Evolutionary conservation across 495 filamentous ascomycete species (phyloP).

Genomic region (Pyrenula massariospora): DNA sequence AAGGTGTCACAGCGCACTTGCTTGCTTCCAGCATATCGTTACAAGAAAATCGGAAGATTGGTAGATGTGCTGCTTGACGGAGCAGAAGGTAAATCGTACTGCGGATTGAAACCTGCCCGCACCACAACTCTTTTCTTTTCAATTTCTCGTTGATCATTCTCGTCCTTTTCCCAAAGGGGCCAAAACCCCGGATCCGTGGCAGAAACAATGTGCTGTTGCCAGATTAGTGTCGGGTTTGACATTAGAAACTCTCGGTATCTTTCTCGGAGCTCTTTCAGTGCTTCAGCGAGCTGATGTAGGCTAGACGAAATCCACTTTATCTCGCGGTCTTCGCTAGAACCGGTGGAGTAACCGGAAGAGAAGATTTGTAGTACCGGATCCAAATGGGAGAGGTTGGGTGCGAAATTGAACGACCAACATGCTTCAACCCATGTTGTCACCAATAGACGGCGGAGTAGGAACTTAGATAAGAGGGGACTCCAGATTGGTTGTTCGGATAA

Average conservation of each 20-base stretch:
- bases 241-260: neutral
- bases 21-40: no score
- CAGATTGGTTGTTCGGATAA: neutral
- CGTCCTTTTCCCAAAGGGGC: no score
- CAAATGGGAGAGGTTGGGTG: neutral
- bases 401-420: neutral
- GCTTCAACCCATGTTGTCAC: neutral
- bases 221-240: neutral
- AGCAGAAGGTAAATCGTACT: no score
- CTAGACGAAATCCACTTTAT: neutral
- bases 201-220: neutral
- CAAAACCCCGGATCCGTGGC: neutral
- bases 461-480: neutral
- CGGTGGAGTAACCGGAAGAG: neutral
- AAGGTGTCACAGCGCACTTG: no score
- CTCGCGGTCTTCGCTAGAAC: neutral
- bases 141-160: no score
- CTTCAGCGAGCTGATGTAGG: neutral
- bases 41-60: no score
- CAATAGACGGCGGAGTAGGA: neutral
- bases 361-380: neutral
- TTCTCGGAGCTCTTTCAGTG: neutral
- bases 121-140: no score
- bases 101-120: no score
- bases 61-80: no score